These are phyloP conservation scores for Medicago lupulina DNA, from an alignment of 306 rosid genomes.

Conservation along the genomic window DNA sequence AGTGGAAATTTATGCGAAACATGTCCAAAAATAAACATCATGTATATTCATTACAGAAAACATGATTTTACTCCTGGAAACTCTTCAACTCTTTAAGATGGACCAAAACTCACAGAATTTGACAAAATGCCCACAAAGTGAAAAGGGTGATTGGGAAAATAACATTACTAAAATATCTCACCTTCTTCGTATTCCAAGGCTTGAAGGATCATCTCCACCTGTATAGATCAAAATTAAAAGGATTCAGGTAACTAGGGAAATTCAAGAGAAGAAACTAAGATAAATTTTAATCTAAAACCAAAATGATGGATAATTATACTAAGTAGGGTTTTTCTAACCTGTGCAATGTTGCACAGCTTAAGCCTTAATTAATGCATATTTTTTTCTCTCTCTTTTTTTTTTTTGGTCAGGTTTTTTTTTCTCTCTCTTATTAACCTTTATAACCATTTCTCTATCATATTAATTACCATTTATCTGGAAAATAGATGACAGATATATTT, in stretches of 20 bases:
- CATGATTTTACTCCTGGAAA: neutral
- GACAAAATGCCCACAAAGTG: neutral
- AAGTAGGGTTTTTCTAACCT: too few species aligned
- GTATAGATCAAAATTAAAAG: slow-evolving; percentile 36
- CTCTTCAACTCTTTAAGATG: neutral
- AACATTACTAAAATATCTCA: slow-evolving; percentile 43
- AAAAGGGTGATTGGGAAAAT: neutral
- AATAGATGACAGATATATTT: too few species aligned
- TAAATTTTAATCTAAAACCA: slow-evolving; percentile 28
- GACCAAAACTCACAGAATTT: slow-evolving; percentile 10
- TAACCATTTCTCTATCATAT: too few species aligned
- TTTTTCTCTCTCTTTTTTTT: too few species aligned
- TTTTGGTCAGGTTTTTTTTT: too few species aligned
- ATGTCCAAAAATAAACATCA: slow-evolving; percentile 4
- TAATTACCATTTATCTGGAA: too few species aligned
- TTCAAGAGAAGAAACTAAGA: slow-evolving; percentile 12
- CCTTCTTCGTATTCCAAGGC: slow-evolving; percentile 87
- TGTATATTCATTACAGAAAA: neutral
- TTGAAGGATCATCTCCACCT: slow-evolving; percentile 96
- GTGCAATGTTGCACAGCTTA: too few species aligned
- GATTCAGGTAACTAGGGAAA: slow-evolving; percentile 31
- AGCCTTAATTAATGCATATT: too few species aligned
- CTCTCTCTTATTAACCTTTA: too few species aligned
- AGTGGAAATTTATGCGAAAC: neutral
- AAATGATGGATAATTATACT: slow-evolving; percentile 4